These are phyloP conservation scores for Solanum acaule DNA, from an alignment of 257 asterid species.

Conservation along the genomic window DNA sequence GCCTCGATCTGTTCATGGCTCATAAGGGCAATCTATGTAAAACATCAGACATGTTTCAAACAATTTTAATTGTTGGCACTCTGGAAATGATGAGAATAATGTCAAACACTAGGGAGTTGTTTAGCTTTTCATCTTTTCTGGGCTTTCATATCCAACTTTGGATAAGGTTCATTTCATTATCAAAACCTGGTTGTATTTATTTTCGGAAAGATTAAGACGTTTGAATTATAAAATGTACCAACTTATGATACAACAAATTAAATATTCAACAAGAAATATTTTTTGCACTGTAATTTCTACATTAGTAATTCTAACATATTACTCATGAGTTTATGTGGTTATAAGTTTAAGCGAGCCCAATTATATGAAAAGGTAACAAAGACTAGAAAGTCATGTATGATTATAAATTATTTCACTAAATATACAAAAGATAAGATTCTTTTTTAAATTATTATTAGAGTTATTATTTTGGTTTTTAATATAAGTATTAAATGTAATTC, in stretches of 20 bases:
- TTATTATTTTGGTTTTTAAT: no score
- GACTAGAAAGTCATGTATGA: neutral
- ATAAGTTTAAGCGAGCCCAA: neutral
- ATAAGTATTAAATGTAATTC: no score
- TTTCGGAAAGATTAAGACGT: neutral
- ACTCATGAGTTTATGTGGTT: neutral
- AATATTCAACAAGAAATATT: neutral
- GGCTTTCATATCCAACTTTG: neutral
- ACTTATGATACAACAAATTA: neutral
- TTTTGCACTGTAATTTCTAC: neutral
- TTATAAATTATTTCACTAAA: neutral
- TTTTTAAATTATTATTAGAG: no score
- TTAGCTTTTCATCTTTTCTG: neutral
- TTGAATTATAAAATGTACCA: neutral
- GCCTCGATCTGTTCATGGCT: conserved; percentile 1
- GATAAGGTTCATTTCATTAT: neutral
- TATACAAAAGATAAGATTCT: neutral
- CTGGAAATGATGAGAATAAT: neutral
- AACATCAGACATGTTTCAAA: neutral
- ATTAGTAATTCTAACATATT: neutral
- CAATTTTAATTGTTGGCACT: neutral
- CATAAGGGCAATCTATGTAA: conserved; percentile 14
- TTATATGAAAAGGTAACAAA: neutral
- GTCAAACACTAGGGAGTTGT: neutral
- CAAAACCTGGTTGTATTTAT: neutral